These are phyloP conservation scores for Gloeophyllum trabeum DNA, from an alignment of 768 basidiomycete species.

Conservation along the genomic window DNA sequence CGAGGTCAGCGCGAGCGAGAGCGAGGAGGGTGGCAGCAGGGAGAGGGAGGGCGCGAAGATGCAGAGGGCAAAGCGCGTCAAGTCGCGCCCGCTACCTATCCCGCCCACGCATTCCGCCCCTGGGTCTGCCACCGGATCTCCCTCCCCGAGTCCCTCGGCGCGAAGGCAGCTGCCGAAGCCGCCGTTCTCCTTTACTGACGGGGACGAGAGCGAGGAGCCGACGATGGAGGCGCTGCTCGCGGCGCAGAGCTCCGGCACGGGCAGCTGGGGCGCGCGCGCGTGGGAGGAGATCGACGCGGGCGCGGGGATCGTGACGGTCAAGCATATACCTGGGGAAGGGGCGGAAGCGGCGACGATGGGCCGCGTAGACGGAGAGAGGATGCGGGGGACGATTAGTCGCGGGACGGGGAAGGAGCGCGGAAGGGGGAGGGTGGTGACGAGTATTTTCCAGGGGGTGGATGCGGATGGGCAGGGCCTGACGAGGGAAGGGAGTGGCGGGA, in stretches of 20 bases:
- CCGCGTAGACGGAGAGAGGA: constrained; percentile 8
- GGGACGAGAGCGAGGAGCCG: constrained; percentile 16
- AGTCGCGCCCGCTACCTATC: neutral
- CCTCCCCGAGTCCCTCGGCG: too few relatives aligned
- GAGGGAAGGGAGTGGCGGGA: constrained; percentile 3
- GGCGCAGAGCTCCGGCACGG: constrained; percentile 3
- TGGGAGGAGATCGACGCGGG: constrained; percentile 23
- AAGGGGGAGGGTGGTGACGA: constrained; percentile 1
- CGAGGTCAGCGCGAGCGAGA: neutral
- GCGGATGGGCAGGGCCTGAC: constrained; percentile 7
- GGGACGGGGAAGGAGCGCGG: neutral
- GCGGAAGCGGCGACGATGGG: constrained; percentile 5
- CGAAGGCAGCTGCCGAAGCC: too few relatives aligned
- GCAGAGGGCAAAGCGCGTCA: neutral
- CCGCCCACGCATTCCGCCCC: neutral
- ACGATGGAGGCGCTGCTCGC: constrained; percentile 20
- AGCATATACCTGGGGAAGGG: constrained; percentile 11
- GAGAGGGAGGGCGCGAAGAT: neutral
- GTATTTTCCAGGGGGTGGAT: neutral
- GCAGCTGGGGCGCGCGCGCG: constrained; percentile 21
- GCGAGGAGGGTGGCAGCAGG: neutral
- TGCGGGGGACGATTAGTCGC: constrained; percentile 3
- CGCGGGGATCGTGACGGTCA: constrained; percentile 21
- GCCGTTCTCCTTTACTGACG: too few relatives aligned
- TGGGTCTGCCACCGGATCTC: too few relatives aligned